Conservation (phyloP, 352 stramenopile species). For the Phytopythium mirpurense region DNA sequence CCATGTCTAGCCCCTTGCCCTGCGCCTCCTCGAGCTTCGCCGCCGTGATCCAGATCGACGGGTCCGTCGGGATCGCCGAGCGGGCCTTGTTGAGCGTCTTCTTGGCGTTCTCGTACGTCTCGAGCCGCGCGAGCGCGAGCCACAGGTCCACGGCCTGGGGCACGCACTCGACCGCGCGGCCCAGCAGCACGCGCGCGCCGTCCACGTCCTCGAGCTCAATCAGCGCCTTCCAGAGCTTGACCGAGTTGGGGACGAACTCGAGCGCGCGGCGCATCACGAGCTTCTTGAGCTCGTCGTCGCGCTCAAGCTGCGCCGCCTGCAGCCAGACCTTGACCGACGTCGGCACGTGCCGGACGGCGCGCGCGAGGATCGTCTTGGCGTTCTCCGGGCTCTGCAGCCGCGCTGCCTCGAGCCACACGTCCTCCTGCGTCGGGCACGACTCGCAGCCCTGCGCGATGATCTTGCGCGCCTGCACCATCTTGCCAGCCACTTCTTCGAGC, state of each 20-base stretch:
- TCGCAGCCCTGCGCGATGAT: conserved; percentile 98
- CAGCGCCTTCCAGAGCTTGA: conserved; percentile 98
- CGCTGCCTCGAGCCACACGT: conserved; percentile 98
- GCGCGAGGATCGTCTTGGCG: conserved; percentile 95
- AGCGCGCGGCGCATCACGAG: conserved; percentile 87
- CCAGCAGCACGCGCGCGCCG: conserved; percentile 93
- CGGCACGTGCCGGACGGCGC: conserved; percentile 91
- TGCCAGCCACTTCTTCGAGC: conserved; percentile 96
- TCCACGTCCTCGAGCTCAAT: conserved; percentile 98
- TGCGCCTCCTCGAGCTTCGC: conserved; percentile 98
- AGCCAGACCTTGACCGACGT: conserved; percentile 96
- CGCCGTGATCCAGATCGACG: conserved; percentile 97
- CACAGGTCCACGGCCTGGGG: conserved; percentile 97
- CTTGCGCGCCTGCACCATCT: conserved; percentile 94
- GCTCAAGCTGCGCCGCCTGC: conserved; percentile 94
- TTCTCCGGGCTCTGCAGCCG: conserved; percentile 95
- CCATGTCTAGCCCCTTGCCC: conserved; percentile 79
- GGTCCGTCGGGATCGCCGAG: conserved; percentile 93
- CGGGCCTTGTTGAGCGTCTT: conserved; percentile 96
- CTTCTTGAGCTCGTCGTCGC: conserved; percentile 84
- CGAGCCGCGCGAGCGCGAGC: conserved; percentile 95
- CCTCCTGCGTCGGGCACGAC: conserved; percentile 93
- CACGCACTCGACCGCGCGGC: conserved; percentile 97
- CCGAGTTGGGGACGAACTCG: conserved; percentile 96
- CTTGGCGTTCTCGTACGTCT: conserved; percentile 98